These are phyloP conservation scores for Cucurbita ficifolia DNA, from an alignment of 306 rosid species.

Conservation along the genomic window DNA sequence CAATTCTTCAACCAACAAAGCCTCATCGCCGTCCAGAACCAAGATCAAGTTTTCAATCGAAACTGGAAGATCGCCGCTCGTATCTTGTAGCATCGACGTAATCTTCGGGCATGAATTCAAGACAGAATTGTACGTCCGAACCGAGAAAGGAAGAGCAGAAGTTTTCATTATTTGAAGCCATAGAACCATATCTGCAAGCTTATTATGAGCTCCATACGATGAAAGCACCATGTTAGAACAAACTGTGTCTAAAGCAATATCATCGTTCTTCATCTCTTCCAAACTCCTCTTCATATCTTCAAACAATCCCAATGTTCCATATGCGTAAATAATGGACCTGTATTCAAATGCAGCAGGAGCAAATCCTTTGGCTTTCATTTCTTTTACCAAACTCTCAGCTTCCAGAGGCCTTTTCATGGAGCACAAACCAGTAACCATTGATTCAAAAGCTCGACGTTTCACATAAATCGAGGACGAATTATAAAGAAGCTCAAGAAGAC, in stretches of 20 bases:
- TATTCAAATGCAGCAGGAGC: conserved; percentile 46
- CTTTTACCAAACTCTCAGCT: conserved; percentile 44
- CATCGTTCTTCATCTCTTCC: conserved; percentile 39
- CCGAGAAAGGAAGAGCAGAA: conserved; percentile 31
- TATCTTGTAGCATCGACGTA: conserved; percentile 25
- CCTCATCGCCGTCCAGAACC: conserved; percentile 29
- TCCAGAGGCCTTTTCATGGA: conserved; percentile 43
- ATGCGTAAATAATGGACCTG: conserved; percentile 35
- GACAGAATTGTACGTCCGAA: conserved; percentile 61
- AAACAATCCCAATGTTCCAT: conserved; percentile 59
- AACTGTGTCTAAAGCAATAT: conserved; percentile 36
- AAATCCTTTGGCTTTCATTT: conserved; percentile 28
- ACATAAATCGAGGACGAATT: conserved; percentile 37
- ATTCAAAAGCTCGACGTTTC: conserved; percentile 44
- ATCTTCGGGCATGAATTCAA: conserved; percentile 41
- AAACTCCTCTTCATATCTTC: conserved; percentile 44
- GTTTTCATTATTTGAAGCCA: conserved; percentile 56
- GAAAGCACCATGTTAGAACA: conserved; percentile 73
- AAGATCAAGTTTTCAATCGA: conserved; percentile 28
- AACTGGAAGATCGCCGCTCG: conserved; percentile 20
- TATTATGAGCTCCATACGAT: conserved; percentile 42
- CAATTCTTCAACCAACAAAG: conserved; percentile 45
- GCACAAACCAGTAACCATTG: conserved; percentile 54
- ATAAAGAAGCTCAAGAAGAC: conserved; percentile 24
- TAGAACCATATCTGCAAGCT: conserved; percentile 36